A percentile compares a stretch with the other conserved stretches of the same genome.
Conservation (phyloP, 805 yeast genomes). For the Zygosaccharomyces siamensis region DNA sequence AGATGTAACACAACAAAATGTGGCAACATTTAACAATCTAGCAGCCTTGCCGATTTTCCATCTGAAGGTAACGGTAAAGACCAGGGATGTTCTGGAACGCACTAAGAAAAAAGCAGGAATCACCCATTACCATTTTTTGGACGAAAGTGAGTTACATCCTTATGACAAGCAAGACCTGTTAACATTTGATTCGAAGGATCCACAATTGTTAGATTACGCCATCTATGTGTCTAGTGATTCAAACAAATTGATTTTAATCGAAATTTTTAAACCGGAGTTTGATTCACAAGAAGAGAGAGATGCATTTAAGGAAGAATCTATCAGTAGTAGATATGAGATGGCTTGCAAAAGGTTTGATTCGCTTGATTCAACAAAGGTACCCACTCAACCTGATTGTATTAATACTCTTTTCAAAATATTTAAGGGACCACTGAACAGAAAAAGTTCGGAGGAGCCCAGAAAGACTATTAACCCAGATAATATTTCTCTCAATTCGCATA, state of each 20-base stretch:
- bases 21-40: slow-evolving; percentile 14
- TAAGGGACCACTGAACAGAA: slow-evolving; percentile 55
- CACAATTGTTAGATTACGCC: slow-evolving; percentile 42
- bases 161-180: slow-evolving; percentile 31
- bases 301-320: slow-evolving; percentile 45
- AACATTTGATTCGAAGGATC: slow-evolving; percentile 24
- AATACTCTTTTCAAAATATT: slow-evolving; percentile 58
- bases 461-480: slow-evolving; percentile 54
- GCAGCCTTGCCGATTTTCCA: slow-evolving; percentile 30
- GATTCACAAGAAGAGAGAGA: slow-evolving; percentile 39
- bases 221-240: slow-evolving; percentile 44
- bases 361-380: slow-evolving; percentile 33
- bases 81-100: slow-evolving; percentile 24
- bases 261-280: slow-evolving; percentile 51
- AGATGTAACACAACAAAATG: slow-evolving; percentile 15
- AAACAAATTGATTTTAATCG: slow-evolving; percentile 47
- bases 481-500: slow-evolving; percentile 49
- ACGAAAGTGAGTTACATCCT: slow-evolving; percentile 27
- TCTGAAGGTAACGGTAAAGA: slow-evolving; percentile 36
- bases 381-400: slow-evolving; percentile 56
- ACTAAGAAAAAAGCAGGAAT: slow-evolving; percentile 30
- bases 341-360: slow-evolving; percentile 30
- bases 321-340: slow-evolving; percentile 47
- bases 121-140: slow-evolving; percentile 33
- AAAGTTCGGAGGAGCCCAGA: slow-evolving; percentile 40